phyloP scores from a whole-genome alignment of 2,329 filamentous ascomycete genomes.

The Samsoniella hepiali region DNA sequence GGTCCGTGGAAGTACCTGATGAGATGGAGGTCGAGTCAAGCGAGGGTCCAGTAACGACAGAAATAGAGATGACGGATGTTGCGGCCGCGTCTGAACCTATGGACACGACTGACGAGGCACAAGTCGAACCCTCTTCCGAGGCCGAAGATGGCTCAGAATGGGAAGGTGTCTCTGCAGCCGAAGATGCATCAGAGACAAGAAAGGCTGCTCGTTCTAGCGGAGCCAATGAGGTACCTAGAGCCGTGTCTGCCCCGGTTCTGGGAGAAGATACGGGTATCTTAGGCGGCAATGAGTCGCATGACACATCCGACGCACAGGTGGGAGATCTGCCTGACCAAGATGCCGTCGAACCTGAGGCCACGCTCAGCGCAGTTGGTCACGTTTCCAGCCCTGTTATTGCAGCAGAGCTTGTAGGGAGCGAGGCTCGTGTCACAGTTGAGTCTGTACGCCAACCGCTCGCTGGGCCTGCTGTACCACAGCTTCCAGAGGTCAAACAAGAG shows the following conservation, averaged over 20 bases:
- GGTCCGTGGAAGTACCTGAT: slow-evolving; percentile 31
- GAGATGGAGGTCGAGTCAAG: slow-evolving; percentile 1
- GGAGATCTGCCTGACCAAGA: neutral
- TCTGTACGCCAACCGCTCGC: slow-evolving; percentile 30
- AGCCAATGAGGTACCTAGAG: neutral
- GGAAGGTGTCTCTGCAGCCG: neutral
- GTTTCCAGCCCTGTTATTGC: neutral
- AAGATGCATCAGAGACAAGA: neutral
- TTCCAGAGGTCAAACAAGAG: slow-evolving; percentile 6
- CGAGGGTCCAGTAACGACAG: neutral
- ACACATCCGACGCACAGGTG: neutral
- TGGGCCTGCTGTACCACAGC: neutral
- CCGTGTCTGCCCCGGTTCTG: neutral
- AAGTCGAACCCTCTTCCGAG: neutral
- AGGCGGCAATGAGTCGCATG: neutral
- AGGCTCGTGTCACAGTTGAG: slow-evolving; percentile 19
- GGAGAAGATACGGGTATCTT: neutral
- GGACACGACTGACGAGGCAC: neutral
- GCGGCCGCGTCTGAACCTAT: neutral
- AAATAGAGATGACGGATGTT: neutral
- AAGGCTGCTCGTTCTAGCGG: neutral
- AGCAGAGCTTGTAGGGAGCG: neutral
- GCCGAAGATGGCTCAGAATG: neutral
- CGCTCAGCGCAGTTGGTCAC: neutral
- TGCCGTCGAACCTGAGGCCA: neutral